Percentiles rank a stretch among this genome's conserved stretches.
phyloP scores from a whole-genome alignment of 2,329 filamentous ascomycete genomes.

The Apiospora aurea region DNA sequence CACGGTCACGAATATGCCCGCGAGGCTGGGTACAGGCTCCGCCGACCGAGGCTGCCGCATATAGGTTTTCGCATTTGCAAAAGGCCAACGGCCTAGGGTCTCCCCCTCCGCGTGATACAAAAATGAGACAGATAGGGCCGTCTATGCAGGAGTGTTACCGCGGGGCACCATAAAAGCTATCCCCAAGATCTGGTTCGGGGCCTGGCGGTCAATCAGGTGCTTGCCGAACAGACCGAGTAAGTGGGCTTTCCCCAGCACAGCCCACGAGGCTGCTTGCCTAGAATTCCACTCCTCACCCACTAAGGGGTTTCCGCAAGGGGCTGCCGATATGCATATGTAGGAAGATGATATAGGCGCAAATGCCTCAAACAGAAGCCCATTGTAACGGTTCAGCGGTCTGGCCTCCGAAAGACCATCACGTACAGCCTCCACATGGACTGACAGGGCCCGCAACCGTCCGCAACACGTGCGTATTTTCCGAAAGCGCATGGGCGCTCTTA shows the following conservation, averaged over 20 bases:
- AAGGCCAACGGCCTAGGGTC: not conserved
- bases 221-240: not conserved
- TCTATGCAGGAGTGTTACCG: conserved; percentile 14
- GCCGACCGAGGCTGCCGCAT: conserved; percentile 18
- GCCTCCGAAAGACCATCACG: not conserved
- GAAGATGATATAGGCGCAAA: not conserved
- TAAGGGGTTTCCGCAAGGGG: conserved; percentile 13
- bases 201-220: not conserved
- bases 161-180: conserved; percentile 6
- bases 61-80: not conserved
- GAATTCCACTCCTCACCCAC: not conserved
- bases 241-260: conserved; percentile 10
- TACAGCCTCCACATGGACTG: not conserved
- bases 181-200: conserved; percentile 16
- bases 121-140: conserved; percentile 3
- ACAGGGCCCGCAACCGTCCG: not conserved
- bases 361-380: not conserved
- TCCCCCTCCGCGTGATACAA: conserved; percentile 3
- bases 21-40: not conserved
- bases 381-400: not conserved
- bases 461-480: conserved; percentile 18
- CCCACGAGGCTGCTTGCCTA: not conserved
- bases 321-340: not conserved
- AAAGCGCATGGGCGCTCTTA: not conserved
- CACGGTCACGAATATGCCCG: not conserved